phyloP scores from a whole-genome alignment of 164 flowering plant species.

The Kingdonia uniflora region DNA sequence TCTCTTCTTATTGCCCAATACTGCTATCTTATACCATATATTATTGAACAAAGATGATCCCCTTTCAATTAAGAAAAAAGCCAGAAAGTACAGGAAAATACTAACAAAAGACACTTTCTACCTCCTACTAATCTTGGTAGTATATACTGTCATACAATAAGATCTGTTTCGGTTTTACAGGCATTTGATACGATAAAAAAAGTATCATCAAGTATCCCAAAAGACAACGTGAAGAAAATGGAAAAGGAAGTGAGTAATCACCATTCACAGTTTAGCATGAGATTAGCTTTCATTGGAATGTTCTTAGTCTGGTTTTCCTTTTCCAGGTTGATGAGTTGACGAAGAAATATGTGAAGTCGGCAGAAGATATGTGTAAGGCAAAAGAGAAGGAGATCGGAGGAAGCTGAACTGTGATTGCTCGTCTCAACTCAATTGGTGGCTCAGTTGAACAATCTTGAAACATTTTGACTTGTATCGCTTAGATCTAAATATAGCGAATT shows the following conservation, averaged over 20 bases:
- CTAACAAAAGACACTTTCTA: too few relatives aligned
- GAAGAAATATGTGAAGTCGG: conserved; percentile 71
- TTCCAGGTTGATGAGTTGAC: conserved; percentile 81
- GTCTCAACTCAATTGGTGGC: too few relatives aligned
- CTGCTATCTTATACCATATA: background rate
- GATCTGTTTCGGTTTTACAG: conserved; percentile 16
- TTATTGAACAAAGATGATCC: background rate
- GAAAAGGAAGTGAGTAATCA: conserved; percentile 76
- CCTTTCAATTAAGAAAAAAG: background rate
- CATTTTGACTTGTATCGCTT: too few relatives aligned
- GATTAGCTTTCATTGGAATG: background rate
- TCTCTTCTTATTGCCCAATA: background rate
- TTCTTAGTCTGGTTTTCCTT: conserved; percentile 22
- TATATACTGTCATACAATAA: too few relatives aligned
- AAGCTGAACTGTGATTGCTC: background rate
- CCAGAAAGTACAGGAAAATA: background rate
- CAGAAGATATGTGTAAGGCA: conserved; percentile 86
- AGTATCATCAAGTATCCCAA: conserved; percentile 50
- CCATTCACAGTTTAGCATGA: background rate
- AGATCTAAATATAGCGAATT: too few relatives aligned
- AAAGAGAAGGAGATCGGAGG: conserved; percentile 82
- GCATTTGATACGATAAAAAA: conserved; percentile 81
- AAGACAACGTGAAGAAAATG: conserved; percentile 57
- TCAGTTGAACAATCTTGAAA: too few relatives aligned
- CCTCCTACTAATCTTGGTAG: too few relatives aligned